Evolutionary conservation across 2,329 filamentous ascomycete genomes (phyloP).

Genomic region (Zasmidium angulare): DNA sequence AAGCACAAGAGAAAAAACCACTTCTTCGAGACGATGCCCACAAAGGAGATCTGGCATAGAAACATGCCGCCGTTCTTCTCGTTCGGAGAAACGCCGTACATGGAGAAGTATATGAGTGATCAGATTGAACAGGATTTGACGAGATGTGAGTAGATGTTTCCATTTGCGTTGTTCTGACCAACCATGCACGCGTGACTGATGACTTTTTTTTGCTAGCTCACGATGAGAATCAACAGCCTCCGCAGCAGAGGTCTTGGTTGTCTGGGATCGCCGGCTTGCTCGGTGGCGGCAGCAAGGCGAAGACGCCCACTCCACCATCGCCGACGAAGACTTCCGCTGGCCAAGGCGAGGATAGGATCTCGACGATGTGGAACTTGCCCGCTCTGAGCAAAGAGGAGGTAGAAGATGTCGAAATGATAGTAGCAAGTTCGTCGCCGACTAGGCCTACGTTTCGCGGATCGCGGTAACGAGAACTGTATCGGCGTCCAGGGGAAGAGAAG

Average conservation of each 20-base stretch:
- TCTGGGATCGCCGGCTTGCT: too few relatives aligned
- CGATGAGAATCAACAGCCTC: too few relatives aligned
- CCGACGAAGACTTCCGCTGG: neutral
- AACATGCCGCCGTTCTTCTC: constrained; percentile 31
- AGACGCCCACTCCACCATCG: too few relatives aligned
- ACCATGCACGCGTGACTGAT: too few relatives aligned
- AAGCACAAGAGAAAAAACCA: constrained; percentile 21
- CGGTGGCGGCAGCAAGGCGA: too few relatives aligned
- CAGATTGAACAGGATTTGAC: constrained; percentile 31
- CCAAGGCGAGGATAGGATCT: neutral
- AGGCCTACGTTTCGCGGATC: too few relatives aligned
- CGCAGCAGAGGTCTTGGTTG: too few relatives aligned
- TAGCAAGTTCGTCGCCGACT: too few relatives aligned
- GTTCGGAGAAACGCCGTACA: constrained; percentile 34
- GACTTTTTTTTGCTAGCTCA: too few relatives aligned
- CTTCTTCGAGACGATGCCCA: constrained; percentile 31
- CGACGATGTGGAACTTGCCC: neutral
- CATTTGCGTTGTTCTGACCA: neutral
- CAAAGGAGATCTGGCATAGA: constrained; percentile 31
- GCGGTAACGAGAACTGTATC: too few relatives aligned
- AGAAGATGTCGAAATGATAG: neutral
- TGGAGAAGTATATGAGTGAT: constrained; percentile 27
- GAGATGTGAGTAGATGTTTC: constrained; percentile 22
- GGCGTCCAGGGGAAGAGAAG: too few relatives aligned
- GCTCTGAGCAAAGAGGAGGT: neutral